Base-by-base conservation (phyloP, 148 eudicot genomes). In the Heliosperma pusillum region DNA sequence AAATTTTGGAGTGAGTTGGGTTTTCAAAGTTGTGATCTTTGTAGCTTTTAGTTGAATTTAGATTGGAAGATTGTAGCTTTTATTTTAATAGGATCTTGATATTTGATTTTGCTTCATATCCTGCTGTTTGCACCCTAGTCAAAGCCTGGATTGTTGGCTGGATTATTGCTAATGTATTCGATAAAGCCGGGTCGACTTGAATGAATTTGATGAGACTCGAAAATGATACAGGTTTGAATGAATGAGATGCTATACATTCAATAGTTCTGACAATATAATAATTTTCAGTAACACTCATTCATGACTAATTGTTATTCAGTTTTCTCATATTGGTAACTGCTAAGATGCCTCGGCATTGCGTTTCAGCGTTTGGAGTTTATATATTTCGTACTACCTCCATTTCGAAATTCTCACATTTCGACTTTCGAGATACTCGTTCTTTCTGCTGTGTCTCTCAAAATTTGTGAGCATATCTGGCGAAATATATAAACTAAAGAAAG, bases 211-310 rank as follows among this genome's bases (percentile, higher is more conserved):
- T 20, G 25, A 40, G 36, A 13, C 9, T 36, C 42, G 26, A 1
- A 21, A 76, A 27, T 29, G 30, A n/a, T n/a, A n/a, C n/a, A 20
- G 27, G 40, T 45, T 66, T 36, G 70, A 10, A 66, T 66, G 52
- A 36, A 40, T 40, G 13, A n/a, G 69, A 50, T 50, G 55, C 55
- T 5, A 36, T 0, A 4, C 9, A 36, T 36, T 36, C 42, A 50
- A 50, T 50, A 1, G 19, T 50, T 4, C 5, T 50, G 42, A 3
- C 0, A 36, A 5, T 36, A 36, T 50, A 16, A 45, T 50, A 0
- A 2, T 50, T 1, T 12, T 50, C 17, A 16, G 55, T 50, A 0
- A 50, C 5, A 50, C 19, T 16, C 12, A 50, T 50, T 16, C 45
- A 10, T 50, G 15, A 50, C 45, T 42, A 50, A 50, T 12, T 50